Evolutionary conservation across 1,284 basidiomycete species (phyloP).

Genomic region (Mycena citricolor): DNA sequence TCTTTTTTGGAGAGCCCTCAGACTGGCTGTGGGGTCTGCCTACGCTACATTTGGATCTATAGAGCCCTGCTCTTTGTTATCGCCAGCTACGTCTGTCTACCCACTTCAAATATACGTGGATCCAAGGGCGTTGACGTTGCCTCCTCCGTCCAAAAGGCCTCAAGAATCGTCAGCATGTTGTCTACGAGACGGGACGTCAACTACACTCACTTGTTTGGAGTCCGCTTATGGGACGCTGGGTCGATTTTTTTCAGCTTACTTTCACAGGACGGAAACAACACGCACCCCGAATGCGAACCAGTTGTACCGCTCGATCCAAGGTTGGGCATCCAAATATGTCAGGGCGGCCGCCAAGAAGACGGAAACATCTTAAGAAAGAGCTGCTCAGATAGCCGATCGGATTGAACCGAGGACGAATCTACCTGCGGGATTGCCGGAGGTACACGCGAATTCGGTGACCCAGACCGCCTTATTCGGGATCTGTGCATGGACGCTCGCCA

Average conservation of each 20-base stretch:
- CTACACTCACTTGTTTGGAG: conserved; percentile 9
- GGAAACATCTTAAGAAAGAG: conserved; percentile 19
- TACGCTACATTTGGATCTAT: no score
- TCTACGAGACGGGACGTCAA: not conserved
- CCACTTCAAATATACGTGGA: conserved; percentile 11
- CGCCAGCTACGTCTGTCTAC: conserved; percentile 2
- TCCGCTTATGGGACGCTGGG: conserved; percentile 8
- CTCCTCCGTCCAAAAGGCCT: conserved; percentile 13
- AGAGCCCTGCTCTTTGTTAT: conserved; percentile 1
- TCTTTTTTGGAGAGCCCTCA: not conserved
- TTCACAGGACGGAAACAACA: not conserved
- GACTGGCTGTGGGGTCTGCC: no score
- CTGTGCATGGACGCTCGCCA: conserved; percentile 26
- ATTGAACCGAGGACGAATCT: no score
- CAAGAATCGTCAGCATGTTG: not conserved
- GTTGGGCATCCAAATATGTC: conserved; percentile 26
- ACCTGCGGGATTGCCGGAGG: conserved; percentile 27
- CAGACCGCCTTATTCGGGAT: conserved; percentile 30
- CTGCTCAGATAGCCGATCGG: no score
- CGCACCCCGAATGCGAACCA: conserved; percentile 30
- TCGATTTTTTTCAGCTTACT: no score
- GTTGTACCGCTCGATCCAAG: conserved; percentile 31
- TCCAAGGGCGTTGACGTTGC: conserved; percentile 14
- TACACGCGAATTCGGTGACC: conserved; percentile 32
- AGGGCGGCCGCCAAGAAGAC: conserved; percentile 25